These are phyloP conservation scores for Neopestalotiopsis sp. DNA, from an alignment of 2,329 filamentous ascomycete species.

Conservation along the genomic window DNA sequence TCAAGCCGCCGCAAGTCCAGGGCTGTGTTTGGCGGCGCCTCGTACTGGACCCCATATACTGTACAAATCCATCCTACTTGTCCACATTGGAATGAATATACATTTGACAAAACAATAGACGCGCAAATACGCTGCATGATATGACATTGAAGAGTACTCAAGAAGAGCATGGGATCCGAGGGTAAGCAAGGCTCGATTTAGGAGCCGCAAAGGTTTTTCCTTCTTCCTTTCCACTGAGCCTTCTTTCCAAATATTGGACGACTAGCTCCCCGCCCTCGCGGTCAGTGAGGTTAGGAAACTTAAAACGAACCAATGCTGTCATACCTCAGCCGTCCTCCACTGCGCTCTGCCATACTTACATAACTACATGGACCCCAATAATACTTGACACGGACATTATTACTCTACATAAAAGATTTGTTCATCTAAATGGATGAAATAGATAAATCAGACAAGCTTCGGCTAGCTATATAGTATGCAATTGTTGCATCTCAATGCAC, in stretches of 20 bases:
- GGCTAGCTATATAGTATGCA: background rate
- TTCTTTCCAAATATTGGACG: slow-evolving; percentile 3
- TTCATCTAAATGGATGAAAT: too few species aligned
- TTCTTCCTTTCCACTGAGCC: slow-evolving; percentile 1
- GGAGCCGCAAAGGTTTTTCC: background rate
- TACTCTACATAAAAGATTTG: background rate
- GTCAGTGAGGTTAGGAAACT: background rate
- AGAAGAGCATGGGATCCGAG: background rate
- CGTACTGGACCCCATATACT: background rate
- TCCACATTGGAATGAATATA: background rate
- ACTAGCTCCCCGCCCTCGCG: background rate
- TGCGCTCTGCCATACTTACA: background rate
- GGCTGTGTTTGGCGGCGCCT: background rate
- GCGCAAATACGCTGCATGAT: background rate
- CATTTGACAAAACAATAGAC: background rate
- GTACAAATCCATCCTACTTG: too few species aligned
- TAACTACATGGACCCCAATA: background rate
- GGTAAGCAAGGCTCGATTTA: background rate
- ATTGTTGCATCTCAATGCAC: slow-evolving; percentile 10
- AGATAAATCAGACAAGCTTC: too few species aligned
- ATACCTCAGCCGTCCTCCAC: background rate
- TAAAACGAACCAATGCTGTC: background rate
- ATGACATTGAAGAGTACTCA: background rate
- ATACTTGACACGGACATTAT: background rate
- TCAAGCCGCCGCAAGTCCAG: background rate